These are phyloP conservation scores for Cutaneotrichosporon spelunceum DNA, from an alignment of 1,284 basidiomycete genomes.

Conservation along the genomic window DNA sequence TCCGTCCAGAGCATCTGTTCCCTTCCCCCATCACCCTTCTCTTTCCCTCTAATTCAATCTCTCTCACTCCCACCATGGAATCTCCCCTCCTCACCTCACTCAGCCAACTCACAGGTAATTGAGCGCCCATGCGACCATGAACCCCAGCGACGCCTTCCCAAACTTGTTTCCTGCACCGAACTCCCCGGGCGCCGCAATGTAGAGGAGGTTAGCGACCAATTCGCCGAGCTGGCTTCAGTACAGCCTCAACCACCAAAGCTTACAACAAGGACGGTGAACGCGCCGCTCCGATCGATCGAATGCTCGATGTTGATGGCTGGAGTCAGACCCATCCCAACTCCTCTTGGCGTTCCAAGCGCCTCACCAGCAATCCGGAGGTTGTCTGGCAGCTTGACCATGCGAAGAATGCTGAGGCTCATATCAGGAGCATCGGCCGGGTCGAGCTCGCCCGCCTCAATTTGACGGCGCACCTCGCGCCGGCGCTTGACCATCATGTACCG, in stretches of 20 bases:
- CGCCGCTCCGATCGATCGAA: constrained; percentile 49
- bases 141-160: constrained; percentile 46
- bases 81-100: background rate
- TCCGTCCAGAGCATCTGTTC: too few species aligned
- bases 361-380: constrained; percentile 33
- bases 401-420: constrained; percentile 1
- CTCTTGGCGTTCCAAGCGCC: too few species aligned
- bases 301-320: constrained; percentile 53
- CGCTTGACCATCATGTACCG: background rate
- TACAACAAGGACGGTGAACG: constrained; percentile 51
- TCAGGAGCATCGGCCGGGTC: background rate
- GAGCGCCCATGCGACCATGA: constrained; percentile 53
- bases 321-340: background rate
- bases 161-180: constrained; percentile 34
- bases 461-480: background rate
- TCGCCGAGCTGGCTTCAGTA: constrained; percentile 30
- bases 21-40: background rate
- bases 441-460: constrained; percentile 7
- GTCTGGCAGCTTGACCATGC: constrained; percentile 24
- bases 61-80: background rate
- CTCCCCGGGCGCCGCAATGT: constrained; percentile 11
- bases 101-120: constrained; percentile 49
- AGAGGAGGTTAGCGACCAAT: constrained; percentile 28
- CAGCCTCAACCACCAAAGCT: background rate
- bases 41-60: background rate